Base-by-base conservation (phyloP, 257 asterid species). In the Orobanche coerulescens region DNA sequence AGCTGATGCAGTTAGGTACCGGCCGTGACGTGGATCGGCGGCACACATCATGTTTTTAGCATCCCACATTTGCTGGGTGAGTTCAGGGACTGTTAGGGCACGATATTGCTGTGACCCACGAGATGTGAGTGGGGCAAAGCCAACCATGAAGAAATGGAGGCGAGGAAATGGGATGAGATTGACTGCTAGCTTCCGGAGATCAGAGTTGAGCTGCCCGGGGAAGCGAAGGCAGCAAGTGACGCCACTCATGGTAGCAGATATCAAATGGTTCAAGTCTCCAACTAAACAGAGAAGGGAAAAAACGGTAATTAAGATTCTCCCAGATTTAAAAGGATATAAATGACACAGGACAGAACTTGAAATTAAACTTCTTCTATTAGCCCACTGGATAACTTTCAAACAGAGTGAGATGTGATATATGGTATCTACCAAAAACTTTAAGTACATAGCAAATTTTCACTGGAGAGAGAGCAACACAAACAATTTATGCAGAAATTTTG, bases 171-270 rank as follows among this genome's bases (percentile, higher is more conserved):
- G 83, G 1, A 78, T 78, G 0, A 78, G 80, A 53, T 78, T 78
- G 69, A 78, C 83, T 0, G 83, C 83, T 44, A 78, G 46, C 67
- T 78, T 78, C 2, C 82, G 69, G 0, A 78, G 79, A 19, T 78
- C 82, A 0, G 82, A 78, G 58, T 78, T 78, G 65, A 78, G 82
- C 52, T 78, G 82, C 26, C 82, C 82, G 0, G 82, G 82, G 73
- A 78, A 78, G 14, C 82, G 82, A 25, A 78, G 82, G 71, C 82
- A 78, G 77, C 82, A 78, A n/a, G 82, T 78, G 68, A 78, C 82
- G 36, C 82, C 82, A 42, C 80, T 74, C 83, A 78, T 74, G 58
- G 83, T 78, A 20, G 83, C 83, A 57, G 83, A 78, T 67, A 78
- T 78, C 62, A 78, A 66, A 62, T 78, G 83, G 73, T 78, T 78